Evolutionary conservation across 2,329 filamentous ascomycete genomes (phyloP).

Genomic region (Neocatenulostroma microsporum): DNA sequence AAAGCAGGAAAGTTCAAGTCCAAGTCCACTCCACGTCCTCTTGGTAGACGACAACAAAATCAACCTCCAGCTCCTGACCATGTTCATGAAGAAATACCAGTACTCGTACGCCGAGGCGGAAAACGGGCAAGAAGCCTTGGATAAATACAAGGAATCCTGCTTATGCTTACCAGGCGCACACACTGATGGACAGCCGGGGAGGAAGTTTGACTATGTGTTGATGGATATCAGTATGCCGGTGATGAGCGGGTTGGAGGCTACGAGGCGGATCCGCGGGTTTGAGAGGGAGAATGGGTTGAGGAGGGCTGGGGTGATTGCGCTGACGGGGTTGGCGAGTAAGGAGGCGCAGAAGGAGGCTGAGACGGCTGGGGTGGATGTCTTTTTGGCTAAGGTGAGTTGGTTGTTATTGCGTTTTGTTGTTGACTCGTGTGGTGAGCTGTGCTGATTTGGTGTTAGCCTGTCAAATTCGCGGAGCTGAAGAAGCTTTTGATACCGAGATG

Average conservation of each 20-base stretch:
- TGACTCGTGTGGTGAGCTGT: constrained; percentile 24
- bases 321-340: constrained; percentile 27
- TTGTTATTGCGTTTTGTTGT: constrained; percentile 23
- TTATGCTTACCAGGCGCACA: neutral
- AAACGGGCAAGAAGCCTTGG: constrained; percentile 16
- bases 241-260: constrained; percentile 27
- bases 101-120: constrained; percentile 11
- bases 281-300: constrained; percentile 14
- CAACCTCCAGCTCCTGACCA: constrained; percentile 19
- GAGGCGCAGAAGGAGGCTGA: constrained; percentile 21
- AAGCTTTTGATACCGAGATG: constrained; percentile 11
- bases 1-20: constrained; percentile 7
- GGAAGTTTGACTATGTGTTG: constrained; percentile 11
- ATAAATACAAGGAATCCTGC: constrained; percentile 5
- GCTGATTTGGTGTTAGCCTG: constrained; percentile 24
- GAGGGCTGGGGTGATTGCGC: constrained; percentile 21
- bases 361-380: constrained; percentile 24
- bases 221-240: constrained; percentile 40
- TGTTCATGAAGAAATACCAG: constrained; percentile 16
- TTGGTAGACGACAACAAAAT: constrained; percentile 22
- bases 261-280: constrained; percentile 23
- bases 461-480: constrained; percentile 20
- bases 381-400: constrained; percentile 28
- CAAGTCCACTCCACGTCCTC: constrained; percentile 10
- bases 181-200: neutral